phyloP scores from a whole-genome alignment of 441 rosid genomes.

The Daphne laureola region DNA sequence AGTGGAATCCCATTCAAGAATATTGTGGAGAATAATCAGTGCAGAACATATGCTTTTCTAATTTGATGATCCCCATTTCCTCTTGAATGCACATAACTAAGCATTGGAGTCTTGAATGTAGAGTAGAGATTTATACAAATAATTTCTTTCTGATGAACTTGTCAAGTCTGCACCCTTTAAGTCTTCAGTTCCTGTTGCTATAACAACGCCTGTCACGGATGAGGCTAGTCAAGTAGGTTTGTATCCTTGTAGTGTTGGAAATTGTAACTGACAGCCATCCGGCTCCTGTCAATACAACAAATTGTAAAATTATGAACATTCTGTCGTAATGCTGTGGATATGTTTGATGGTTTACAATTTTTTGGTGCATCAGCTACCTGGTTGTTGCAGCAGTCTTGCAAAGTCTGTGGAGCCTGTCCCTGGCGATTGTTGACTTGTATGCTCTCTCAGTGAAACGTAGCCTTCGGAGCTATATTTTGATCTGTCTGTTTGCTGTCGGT shows the following conservation, averaged over 20 bases:
- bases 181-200: too few species aligned
- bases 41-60: too few species aligned
- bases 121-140: too few species aligned
- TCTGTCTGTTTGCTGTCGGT: constrained; percentile 55
- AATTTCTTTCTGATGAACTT: too few species aligned
- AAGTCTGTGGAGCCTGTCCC: constrained; percentile 64
- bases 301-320: background rate
- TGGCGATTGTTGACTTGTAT: constrained; percentile 56
- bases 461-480: constrained; percentile 33
- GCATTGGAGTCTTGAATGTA: too few species aligned
- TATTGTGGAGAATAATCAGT: too few species aligned
- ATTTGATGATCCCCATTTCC: too few species aligned
- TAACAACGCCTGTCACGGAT: too few species aligned
- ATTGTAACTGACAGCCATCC: background rate
- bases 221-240: too few species aligned
- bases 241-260: background rate
- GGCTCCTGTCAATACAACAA: background rate
- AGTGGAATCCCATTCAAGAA: too few species aligned
- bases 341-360: constrained; percentile 9
- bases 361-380: constrained; percentile 45
- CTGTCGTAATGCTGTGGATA: background rate
- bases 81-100: too few species aligned
- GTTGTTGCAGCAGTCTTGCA: constrained; percentile 68
- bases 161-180: too few species aligned
- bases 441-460: constrained; percentile 64